Evolutionary conservation across 352 stramenopile species (phyloP).

Genomic region (Pseudoperonospora humuli): DNA sequence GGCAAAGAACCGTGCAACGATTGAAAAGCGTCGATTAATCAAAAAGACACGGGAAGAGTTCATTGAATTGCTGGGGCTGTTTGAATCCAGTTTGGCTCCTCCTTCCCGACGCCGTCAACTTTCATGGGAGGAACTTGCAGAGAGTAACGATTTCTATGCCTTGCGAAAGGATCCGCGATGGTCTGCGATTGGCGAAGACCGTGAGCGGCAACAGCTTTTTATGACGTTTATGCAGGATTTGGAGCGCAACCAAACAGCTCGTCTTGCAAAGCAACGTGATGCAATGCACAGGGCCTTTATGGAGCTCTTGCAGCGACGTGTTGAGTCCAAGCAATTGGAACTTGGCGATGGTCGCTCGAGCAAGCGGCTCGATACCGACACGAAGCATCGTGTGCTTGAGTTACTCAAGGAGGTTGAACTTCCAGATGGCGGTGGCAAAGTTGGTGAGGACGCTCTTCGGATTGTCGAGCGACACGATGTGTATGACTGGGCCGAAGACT

Average conservation of each 20-base stretch:
- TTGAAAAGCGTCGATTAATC: conserved; percentile 56
- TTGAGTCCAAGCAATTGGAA: conserved; percentile 26
- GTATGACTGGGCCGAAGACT: conserved; percentile 56
- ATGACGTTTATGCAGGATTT: conserved; percentile 56
- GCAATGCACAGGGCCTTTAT: conserved; percentile 36
- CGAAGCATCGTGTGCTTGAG: conserved; percentile 38
- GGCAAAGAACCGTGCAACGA: conserved; percentile 52
- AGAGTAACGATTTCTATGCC: conserved; percentile 43
- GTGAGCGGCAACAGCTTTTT: conserved; percentile 70
- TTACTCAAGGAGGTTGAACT: conserved; percentile 32
- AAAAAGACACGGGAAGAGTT: conserved; percentile 76
- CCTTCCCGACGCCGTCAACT: conserved; percentile 10
- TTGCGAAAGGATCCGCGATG: conserved; percentile 61
- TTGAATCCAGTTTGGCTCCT: conserved; percentile 34
- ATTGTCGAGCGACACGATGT: conserved; percentile 44
- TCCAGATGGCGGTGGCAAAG: conserved; percentile 5
- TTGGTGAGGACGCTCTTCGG: conserved; percentile 21
- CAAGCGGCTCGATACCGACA: conserved; percentile 35
- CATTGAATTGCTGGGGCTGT: conserved; percentile 48
- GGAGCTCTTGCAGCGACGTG: conserved; percentile 27
- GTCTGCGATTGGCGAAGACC: conserved; percentile 46
- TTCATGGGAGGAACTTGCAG: conserved; percentile 44
- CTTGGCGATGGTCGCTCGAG: conserved; percentile 8
- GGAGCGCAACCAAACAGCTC: conserved; percentile 42
- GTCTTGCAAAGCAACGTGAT: conserved; percentile 33